Evolutionary conservation across 257 asterid genomes (phyloP), one percentile per base, ranked within the genome.

Genomic region (Mentha longifolia): DNA sequence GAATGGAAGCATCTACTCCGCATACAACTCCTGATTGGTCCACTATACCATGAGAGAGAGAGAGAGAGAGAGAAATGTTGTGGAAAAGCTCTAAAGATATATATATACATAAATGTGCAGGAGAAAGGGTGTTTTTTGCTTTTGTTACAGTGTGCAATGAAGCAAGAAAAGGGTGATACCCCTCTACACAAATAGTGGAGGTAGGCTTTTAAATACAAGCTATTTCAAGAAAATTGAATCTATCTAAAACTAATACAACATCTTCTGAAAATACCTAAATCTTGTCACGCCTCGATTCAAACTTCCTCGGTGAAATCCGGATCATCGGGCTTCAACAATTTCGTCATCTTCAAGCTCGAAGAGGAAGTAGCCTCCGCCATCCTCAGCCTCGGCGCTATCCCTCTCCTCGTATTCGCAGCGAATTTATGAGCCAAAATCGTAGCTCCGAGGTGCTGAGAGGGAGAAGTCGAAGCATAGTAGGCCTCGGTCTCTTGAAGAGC

Each of bases 311-410:
- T 85, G 84, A 94, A 94, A 80, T 91, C 96, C 0, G 96, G 99
- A 59, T 94, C 97, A 19, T 89, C 88, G 0, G 99, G 99, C 82
- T 91, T 94, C 51, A 88, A 78, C 80, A 91, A 63, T 65, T 83
- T 83, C 22, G 96, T 84, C 99, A 94, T 94, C 82, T 87, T 88
- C 45, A 89, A 74, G 81, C 99, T 88, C 1, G 96, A 77, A 63
- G 97, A 82, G 5, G 87, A 65, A 17, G 89, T 17, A 15, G 59
- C 72, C 56, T 81, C 89, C 7, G 82, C 74, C 3, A 79, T 67
- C 64, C 75, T 70, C 50, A 35, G 72, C 83, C 81, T 86, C 81
- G 77, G 88, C 3, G 47, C 67, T 11, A 61, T 68, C 60, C 95
- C 96, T 65, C 87, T 70, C 74, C 84, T 91, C 28, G 96, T 89